Percentiles rank a stretch among this genome's conserved stretches.
phyloP scores from a whole-genome alignment of 306 rosid genomes.

The Arachis stenosperma region DNA sequence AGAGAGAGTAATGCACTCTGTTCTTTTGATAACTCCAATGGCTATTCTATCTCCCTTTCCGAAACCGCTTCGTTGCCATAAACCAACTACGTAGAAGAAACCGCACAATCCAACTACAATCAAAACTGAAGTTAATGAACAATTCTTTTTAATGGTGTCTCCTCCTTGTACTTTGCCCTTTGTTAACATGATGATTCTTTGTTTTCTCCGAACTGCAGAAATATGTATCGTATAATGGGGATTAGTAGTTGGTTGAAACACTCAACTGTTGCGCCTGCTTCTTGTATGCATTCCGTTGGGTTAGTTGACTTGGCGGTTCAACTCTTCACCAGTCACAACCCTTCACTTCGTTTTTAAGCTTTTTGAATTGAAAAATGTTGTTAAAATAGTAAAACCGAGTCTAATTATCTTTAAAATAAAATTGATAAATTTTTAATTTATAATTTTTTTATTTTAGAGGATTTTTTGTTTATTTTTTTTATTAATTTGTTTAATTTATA shows the following conservation, averaged over 20 bases:
- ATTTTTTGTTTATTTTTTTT: too few relatives aligned
- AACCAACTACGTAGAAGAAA: constrained; percentile 79
- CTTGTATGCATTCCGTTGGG: neutral
- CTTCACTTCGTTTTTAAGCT: neutral
- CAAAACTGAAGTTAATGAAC: constrained; percentile 49
- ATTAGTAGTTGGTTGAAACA: too few relatives aligned
- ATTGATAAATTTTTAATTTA: too few relatives aligned
- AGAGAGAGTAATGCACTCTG: constrained; percentile 72
- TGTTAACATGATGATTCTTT: constrained; percentile 61
- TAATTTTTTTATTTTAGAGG: too few relatives aligned
- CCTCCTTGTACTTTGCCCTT: constrained; percentile 59
- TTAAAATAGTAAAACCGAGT: too few relatives aligned
- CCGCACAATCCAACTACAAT: constrained; percentile 72
- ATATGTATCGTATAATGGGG: too few relatives aligned
- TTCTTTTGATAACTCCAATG: constrained; percentile 59
- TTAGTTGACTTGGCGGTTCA: neutral
- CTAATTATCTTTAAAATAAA: too few relatives aligned
- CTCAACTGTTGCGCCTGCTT: neutral
- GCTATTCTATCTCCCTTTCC: constrained; percentile 93
- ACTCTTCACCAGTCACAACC: neutral
- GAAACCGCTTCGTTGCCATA: constrained; percentile 86
- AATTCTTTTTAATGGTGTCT: constrained; percentile 55
- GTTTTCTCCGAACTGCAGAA: neutral
- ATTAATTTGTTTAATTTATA: too few relatives aligned
- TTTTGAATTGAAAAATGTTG: too few relatives aligned